Base-by-base conservation (phyloP, 2,329 filamentous ascomycete genomes). In the Exophiala alcalophila region DNA sequence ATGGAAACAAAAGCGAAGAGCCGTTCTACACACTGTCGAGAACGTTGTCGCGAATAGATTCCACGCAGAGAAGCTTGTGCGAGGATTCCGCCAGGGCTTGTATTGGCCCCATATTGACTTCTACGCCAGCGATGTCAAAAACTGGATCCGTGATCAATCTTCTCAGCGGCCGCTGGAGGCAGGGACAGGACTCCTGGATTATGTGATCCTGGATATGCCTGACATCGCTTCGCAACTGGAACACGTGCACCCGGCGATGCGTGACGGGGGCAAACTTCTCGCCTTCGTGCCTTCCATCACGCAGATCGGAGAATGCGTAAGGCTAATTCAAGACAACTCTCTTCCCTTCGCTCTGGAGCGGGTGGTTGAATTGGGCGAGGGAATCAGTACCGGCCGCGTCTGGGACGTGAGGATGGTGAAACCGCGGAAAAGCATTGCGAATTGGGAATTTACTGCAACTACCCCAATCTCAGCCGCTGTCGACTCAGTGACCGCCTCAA, bases 241-340 rank as follows among this genome's bases (percentile, higher is more conserved):
- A 2, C 65, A 70, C 50, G 65, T 72, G 14, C 61, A 65, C 1
- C 63, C 63, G 1, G 77, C 80, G 10, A 64, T 92, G 39, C 76
- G 76, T 26, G 71, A 76, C 2, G 77, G 84, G 56, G 85, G 81
- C 0, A 67, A 77, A 6, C 67, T 91, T 21, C 70, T 84, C 10
- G 72, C 88, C 1, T 92, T 89, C 65, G 81, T 80, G 52, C 86
- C 86, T 0, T 86, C 80, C 55, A 80, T 92, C 45, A 89, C 85
- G 7, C 86, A 91, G 61, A 83, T 91, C 41, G 79, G 74, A 27
- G 74, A 80, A 4, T 84, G 82, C 45, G 68, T 82, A 19, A 65
- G 74, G 31, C 61, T 68, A 26, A 74, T 80, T 21, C 73, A 73
- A 44, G 64, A 72, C 19, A 66, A 76, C 9, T 64, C 62, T 2